Conservation (phyloP, 2,329 filamentous ascomycete genomes). For the Fusarium sp. region DNA sequence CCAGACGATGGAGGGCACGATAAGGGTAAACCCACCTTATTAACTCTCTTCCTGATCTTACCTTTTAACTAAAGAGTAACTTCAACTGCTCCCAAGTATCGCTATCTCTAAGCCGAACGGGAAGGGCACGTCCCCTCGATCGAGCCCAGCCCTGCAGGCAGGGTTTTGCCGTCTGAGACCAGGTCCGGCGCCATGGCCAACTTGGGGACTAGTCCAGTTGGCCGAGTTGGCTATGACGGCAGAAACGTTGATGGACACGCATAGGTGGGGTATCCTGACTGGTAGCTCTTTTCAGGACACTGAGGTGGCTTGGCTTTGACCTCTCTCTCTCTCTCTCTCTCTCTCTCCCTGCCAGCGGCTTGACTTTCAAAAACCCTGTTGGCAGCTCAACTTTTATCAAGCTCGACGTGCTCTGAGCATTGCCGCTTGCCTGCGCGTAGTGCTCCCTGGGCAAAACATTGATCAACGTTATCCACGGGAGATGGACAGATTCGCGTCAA, state of each 20-base stretch:
- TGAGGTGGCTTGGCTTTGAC: background rate
- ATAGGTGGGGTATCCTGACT: slow-evolving; percentile 25
- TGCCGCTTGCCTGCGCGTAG: background rate
- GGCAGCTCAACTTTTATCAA: background rate
- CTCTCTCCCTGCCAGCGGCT: background rate
- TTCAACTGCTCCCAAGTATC: slow-evolving; percentile 16
- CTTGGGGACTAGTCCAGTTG: slow-evolving; percentile 34
- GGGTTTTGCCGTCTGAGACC: slow-evolving; percentile 36
- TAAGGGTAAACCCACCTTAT: slow-evolving; percentile 39
- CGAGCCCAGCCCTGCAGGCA: slow-evolving; percentile 30
- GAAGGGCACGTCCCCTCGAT: slow-evolving; percentile 40
- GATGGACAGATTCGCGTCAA: slow-evolving; percentile 24
- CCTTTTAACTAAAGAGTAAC: slow-evolving; percentile 16
- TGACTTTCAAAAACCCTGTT: slow-evolving; percentile 23
- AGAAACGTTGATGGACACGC: slow-evolving; percentile 32
- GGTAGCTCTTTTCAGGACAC: slow-evolving; percentile 7
- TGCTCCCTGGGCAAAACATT: background rate
- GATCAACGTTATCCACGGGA: slow-evolving; percentile 23
- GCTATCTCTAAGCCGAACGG: slow-evolving; percentile 37
- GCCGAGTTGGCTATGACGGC: slow-evolving; percentile 32
- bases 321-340: background rate
- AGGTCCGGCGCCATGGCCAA: slow-evolving; percentile 25
- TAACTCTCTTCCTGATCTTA: slow-evolving; percentile 37
- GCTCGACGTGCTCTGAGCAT: slow-evolving; percentile 6
- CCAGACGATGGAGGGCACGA: slow-evolving; percentile 26